These are phyloP conservation scores for Miscanthus lutarioriparius DNA, from an alignment of 176 grass and related monocot genomes.

Conservation along the genomic window DNA sequence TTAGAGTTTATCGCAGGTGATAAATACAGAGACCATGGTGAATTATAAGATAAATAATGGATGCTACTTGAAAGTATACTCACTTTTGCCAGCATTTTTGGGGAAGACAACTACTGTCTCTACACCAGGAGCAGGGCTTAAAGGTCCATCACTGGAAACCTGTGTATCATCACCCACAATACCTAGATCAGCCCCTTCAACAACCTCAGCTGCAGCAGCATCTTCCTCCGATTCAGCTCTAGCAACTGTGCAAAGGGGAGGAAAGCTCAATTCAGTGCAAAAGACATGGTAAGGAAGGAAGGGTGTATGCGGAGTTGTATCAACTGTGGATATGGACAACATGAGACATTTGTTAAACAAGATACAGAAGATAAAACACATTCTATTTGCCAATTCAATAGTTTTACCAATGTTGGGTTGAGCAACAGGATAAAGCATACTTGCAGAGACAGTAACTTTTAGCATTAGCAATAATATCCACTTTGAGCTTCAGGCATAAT, in stretches of 20 bases:
- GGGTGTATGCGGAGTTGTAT: not conserved
- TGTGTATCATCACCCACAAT: conserved; percentile 92
- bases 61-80: conserved; percentile 9
- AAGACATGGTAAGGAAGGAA: not conserved
- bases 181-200: conserved; percentile 81
- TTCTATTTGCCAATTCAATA: not conserved
- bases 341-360: not conserved
- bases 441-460: not conserved
- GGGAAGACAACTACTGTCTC: conserved; percentile 83
- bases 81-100: conserved; percentile 92
- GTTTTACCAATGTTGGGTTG: not conserved
- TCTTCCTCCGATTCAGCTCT: conserved; percentile 80
- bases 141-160: conserved; percentile 61
- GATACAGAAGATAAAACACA: not conserved
- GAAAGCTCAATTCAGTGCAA: not conserved
- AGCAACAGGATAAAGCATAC: not conserved
- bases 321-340: not conserved
- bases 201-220: conserved; percentile 78
- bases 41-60: not conserved
- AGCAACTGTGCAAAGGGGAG: conserved; percentile 47
- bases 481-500: not conserved
- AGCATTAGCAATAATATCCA: not conserved
- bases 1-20: not conserved
- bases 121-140: conserved; percentile 72
- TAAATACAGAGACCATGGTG: not conserved